These are phyloP conservation scores for Jacaranda copaia DNA, from an alignment of 257 asterid genomes.

Conservation along the genomic window DNA sequence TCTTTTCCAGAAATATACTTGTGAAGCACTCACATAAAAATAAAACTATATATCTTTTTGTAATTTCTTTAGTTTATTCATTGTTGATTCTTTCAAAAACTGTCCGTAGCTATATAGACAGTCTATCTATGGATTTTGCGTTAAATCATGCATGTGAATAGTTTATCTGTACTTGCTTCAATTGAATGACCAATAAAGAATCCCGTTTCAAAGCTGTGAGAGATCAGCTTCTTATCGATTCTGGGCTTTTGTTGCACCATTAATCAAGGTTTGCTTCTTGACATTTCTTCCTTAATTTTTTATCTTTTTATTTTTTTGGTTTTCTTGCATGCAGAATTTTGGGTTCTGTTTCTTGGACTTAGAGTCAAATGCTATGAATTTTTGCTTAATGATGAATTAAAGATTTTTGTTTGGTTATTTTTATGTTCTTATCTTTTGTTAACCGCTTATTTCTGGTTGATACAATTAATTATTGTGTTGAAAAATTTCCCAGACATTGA, in stretches of 20 bases:
- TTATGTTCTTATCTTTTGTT: neutral
- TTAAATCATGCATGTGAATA: conserved; percentile 16
- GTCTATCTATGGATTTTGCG: conserved; percentile 25
- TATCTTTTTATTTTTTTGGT: neutral
- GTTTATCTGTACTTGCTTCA: neutral
- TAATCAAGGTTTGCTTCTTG: conserved; percentile 39
- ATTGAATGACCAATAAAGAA: neutral
- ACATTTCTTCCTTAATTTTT: neutral
- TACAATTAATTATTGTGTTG: conserved; percentile 21
- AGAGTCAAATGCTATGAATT: conserved; percentile 7
- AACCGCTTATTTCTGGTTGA: conserved; percentile 13
- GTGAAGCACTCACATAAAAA: neutral
- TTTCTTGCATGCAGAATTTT: conserved; percentile 30
- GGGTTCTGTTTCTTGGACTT: conserved; percentile 20
- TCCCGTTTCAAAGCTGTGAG: conserved; percentile 1
- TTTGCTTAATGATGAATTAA: conserved; percentile 8
- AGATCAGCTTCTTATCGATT: conserved; percentile 21
- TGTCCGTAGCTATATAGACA: neutral
- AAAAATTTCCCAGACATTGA: neutral
- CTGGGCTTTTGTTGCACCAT: conserved; percentile 31
- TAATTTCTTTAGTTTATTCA: neutral
- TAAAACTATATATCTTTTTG: neutral
- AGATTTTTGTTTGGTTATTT: neutral
- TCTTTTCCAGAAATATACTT: neutral
- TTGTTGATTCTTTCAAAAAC: conserved; percentile 14